Evolutionary conservation across 495 filamentous ascomycete genomes (phyloP).

Genomic region (Aspergillus nidulans): DNA sequence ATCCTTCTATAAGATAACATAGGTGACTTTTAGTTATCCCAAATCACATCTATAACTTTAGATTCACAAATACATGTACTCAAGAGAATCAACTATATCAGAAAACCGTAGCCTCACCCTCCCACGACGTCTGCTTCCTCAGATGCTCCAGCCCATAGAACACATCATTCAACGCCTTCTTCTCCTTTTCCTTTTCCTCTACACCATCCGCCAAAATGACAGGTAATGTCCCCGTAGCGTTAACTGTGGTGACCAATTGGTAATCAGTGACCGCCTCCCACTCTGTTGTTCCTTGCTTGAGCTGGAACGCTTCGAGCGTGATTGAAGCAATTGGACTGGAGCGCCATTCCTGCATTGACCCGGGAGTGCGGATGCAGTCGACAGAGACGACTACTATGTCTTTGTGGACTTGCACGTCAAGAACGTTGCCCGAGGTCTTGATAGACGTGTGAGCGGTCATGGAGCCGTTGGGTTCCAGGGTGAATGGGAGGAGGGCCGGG

Average conservation of each 20-base stretch:
- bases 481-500: constrained; percentile 56
- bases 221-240: constrained; percentile 30
- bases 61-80: not conserved
- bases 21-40: not conserved
- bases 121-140: constrained; percentile 51
- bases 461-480: constrained; percentile 33
- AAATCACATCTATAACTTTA: not conserved
- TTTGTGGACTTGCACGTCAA: constrained; percentile 47
- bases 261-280: constrained; percentile 25
- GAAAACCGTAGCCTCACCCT: constrained; percentile 16
- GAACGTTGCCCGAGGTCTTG: constrained; percentile 53
- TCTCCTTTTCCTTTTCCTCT: constrained; percentile 30
- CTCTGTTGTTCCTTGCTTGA: constrained; percentile 14
- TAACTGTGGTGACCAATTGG: constrained; percentile 24
- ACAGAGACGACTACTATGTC: constrained; percentile 52
- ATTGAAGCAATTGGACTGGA: constrained; percentile 15
- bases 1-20: not conserved
- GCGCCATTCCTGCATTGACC: constrained; percentile 36
- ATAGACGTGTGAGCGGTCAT: constrained; percentile 47
- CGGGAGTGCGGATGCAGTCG: constrained; percentile 45
- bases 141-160: constrained; percentile 70
- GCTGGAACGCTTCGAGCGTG: constrained; percentile 25
- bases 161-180: constrained; percentile 39
- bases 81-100: not conserved
- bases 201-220: constrained; percentile 27